Evolutionary conservation across 805 yeast species (phyloP).

Genomic region (Nakazawaea ernobii): DNA sequence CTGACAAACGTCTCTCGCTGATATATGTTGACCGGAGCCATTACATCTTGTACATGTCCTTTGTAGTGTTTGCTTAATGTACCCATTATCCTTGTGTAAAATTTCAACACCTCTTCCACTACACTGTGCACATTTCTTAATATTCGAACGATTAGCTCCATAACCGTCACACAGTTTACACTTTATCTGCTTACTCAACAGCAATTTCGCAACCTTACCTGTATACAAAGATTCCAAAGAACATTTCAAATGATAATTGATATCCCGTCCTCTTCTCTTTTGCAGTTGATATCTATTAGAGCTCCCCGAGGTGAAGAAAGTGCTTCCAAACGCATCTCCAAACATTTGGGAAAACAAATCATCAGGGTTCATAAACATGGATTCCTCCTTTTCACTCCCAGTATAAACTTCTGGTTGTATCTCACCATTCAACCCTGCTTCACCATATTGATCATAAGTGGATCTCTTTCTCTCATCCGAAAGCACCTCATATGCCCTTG

Average conservation of each 20-base stretch:
- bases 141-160: constrained; percentile 35
- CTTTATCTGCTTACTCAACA: constrained; percentile 41
- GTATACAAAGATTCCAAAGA: constrained; percentile 49
- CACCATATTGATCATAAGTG: constrained; percentile 50
- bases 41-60: constrained; percentile 39
- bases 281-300: neutral
- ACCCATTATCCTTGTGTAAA: constrained; percentile 38
- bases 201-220: constrained; percentile 53
- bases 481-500: constrained; percentile 62
- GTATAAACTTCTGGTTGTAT: neutral
- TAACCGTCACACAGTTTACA: constrained; percentile 47
- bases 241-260: constrained; percentile 48
- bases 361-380: constrained; percentile 18
- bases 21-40: constrained; percentile 33
- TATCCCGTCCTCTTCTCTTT: constrained; percentile 42
- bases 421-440: constrained; percentile 33
- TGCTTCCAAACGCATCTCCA: constrained; percentile 14
- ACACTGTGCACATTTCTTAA: constrained; percentile 30
- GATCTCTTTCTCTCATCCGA: constrained; percentile 38
- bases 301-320: neutral
- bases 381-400: neutral
- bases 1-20: constrained; percentile 29
- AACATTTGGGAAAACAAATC: constrained; percentile 26
- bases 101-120: constrained; percentile 35
- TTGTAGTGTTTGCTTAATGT: constrained; percentile 35